Percentiles rank a stretch among this genome's conserved stretches.
Evolutionary conservation across 805 yeast genomes (phyloP).

Genomic region (Metschnikowia kunwiensis): DNA sequence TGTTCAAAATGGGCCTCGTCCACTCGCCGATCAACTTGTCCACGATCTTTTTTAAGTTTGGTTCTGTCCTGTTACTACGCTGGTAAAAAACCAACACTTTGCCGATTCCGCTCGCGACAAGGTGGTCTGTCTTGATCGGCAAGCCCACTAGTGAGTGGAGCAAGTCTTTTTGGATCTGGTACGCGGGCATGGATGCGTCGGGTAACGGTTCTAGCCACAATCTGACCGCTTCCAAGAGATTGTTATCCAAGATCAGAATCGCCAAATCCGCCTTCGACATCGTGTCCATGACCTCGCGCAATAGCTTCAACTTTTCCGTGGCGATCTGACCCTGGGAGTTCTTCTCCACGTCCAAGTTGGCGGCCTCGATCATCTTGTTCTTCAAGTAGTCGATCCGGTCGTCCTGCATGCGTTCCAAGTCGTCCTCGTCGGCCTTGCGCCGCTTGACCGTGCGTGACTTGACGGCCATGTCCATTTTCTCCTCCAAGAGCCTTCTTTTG

Average conservation of each 20-base stretch:
- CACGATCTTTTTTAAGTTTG: slow-evolving; percentile 78
- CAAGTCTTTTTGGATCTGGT: slow-evolving; percentile 87
- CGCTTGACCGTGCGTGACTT: slow-evolving; percentile 59
- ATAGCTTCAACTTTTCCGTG: slow-evolving; percentile 69
- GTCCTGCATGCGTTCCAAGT: slow-evolving; percentile 92
- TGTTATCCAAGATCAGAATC: slow-evolving; percentile 90
- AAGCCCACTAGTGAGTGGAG: slow-evolving; percentile 69
- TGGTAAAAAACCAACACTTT: slow-evolving; percentile 92
- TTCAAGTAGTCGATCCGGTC: slow-evolving; percentile 79
- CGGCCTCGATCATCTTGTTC: slow-evolving; percentile 86
- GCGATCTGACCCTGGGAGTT: slow-evolving; percentile 65
- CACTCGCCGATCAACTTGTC: slow-evolving; percentile 92
- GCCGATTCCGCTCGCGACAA: slow-evolving; percentile 92
- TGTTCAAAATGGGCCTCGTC: slow-evolving; percentile 97
- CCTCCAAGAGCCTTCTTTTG: slow-evolving; percentile 77
- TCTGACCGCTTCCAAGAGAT: slow-evolving; percentile 86
- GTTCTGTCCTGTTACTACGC: slow-evolving; percentile 84
- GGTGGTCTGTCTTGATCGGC: slow-evolving; percentile 93
- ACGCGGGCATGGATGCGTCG: slow-evolving; percentile 96
- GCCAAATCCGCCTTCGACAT: slow-evolving; percentile 81
- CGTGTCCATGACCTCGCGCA: slow-evolving; percentile 74
- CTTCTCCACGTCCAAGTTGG: slow-evolving; percentile 66
- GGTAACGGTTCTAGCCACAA: slow-evolving; percentile 98
- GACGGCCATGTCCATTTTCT: slow-evolving; percentile 71
- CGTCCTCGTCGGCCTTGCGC: slow-evolving; percentile 82